Evolutionary conservation across 228 moss, liverwort and hornwort genomes (phyloP).

Genomic region (Sphagnum fallax): DNA sequence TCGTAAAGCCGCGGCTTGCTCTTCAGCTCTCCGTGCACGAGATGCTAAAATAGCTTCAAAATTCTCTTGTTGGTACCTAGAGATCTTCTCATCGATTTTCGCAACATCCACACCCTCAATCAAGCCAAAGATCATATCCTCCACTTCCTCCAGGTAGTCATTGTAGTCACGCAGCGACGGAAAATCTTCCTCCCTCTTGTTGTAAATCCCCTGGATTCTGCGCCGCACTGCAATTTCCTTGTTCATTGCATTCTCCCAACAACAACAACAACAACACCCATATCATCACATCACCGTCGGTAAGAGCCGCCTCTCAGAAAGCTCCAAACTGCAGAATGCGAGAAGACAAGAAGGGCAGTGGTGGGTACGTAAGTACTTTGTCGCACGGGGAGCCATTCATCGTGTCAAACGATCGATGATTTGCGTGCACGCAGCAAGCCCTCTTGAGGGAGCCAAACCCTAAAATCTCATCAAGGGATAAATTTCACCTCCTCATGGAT

Average conservation of each 20-base stretch:
- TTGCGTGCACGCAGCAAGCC: too few species aligned
- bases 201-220: slow-evolving; percentile 71
- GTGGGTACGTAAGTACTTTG: too few species aligned
- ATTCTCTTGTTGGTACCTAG: slow-evolving; percentile 74
- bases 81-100: slow-evolving; percentile 58
- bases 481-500: too few species aligned
- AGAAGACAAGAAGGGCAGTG: too few species aligned
- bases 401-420: too few species aligned
- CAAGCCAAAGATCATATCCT: slow-evolving; percentile 79
- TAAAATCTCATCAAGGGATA: too few species aligned
- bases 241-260: slow-evolving; percentile 34
- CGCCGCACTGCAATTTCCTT: slow-evolving; percentile 80
- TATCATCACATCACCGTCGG: too few species aligned
- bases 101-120: slow-evolving; percentile 73
- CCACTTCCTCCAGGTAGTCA: slow-evolving; percentile 86
- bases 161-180: slow-evolving; percentile 68
- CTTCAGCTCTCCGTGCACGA: slow-evolving; percentile 64
- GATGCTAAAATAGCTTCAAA: slow-evolving; percentile 86
- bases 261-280: too few species aligned
- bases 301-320: too few species aligned
- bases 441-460: too few species aligned
- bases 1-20: slow-evolving; percentile 52
- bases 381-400: too few species aligned
- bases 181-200: slow-evolving; percentile 82
- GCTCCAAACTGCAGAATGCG: too few species aligned